A percentile compares a stretch with the other conserved stretches of the same genome.
phyloP scores from a whole-genome alignment of 192 early-diverging fungal genomes.

The Jimgerdemannia flammicorona region DNA sequence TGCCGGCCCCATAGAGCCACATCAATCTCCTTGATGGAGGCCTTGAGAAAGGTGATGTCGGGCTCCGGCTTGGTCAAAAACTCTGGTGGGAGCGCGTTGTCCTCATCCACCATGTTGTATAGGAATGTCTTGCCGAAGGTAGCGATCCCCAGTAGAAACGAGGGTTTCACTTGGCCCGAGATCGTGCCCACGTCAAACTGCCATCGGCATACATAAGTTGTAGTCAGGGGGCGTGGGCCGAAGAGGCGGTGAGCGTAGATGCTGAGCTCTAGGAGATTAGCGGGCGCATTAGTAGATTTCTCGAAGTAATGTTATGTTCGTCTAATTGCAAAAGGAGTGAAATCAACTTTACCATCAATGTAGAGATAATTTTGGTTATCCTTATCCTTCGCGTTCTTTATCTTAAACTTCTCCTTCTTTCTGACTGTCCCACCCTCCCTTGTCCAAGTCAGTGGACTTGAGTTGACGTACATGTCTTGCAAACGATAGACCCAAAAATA shows the following conservation, averaged over 20 bases:
- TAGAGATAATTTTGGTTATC: slow-evolving; percentile 45
- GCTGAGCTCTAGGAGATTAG: slow-evolving; percentile 30
- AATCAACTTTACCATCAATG: slow-evolving; percentile 40
- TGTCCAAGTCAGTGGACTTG: slow-evolving; percentile 56
- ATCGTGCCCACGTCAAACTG: slow-evolving; percentile 57
- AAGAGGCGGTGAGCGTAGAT: slow-evolving; percentile 64
- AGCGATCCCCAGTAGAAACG: slow-evolving; percentile 48
- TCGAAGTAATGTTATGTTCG: too few species aligned
- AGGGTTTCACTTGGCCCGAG: slow-evolving; percentile 60
- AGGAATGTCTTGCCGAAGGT: slow-evolving; percentile 54
- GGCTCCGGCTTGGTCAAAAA: slow-evolving; percentile 34
- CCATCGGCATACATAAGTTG: slow-evolving; percentile 70
- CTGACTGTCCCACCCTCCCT: slow-evolving; percentile 22
- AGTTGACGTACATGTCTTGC: slow-evolving; percentile 51
- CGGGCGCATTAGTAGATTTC: not conserved
- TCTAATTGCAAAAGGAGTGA: not conserved
- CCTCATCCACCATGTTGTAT: slow-evolving; percentile 63
- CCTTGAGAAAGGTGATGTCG: slow-evolving; percentile 60
- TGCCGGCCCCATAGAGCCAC: slow-evolving; percentile 55
- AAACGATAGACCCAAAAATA: not conserved
- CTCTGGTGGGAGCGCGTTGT: slow-evolving; percentile 56
- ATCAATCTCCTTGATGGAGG: slow-evolving; percentile 50
- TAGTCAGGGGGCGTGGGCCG: slow-evolving; percentile 60
- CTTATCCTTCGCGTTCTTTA: slow-evolving; percentile 21
- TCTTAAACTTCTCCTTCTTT: slow-evolving; percentile 14